Percentiles rank a stretch among this genome's conserved stretches.
These are phyloP conservation scores for Pythium monospermum DNA, from an alignment of 352 stramenopile species.

Conservation along the genomic window DNA sequence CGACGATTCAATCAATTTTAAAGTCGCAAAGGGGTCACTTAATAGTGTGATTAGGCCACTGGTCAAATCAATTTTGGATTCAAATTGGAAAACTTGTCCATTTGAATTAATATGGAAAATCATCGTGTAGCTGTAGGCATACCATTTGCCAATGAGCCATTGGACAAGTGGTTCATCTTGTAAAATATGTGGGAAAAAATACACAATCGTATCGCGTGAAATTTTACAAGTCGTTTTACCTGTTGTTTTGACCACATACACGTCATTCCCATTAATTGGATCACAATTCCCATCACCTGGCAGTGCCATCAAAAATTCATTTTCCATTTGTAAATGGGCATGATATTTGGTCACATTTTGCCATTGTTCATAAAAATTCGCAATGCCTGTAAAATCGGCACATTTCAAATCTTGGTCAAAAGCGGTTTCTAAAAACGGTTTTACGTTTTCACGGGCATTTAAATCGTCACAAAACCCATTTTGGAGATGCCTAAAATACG, in stretches of 20 bases:
- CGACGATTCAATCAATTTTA: slow-evolving; percentile 31
- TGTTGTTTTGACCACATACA: slow-evolving; percentile 29
- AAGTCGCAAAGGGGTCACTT: slow-evolving; percentile 25
- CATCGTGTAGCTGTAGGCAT: slow-evolving; percentile 36
- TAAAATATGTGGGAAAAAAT: slow-evolving; percentile 43
- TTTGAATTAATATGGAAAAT: slow-evolving; percentile 30
- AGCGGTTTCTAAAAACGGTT: slow-evolving; percentile 22
- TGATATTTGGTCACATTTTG: slow-evolving; percentile 33
- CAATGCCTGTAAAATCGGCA: slow-evolving; percentile 27
- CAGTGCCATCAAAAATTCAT: slow-evolving; percentile 18
- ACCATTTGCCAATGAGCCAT: slow-evolving; percentile 38
- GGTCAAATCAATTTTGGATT: slow-evolving; percentile 36
- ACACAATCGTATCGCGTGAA: slow-evolving; percentile 31
- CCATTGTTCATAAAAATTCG: slow-evolving; percentile 42
- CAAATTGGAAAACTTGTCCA: slow-evolving; percentile 38
- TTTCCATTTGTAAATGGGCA: slow-evolving; percentile 19
- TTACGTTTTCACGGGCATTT: slow-evolving; percentile 3
- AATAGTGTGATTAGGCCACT: slow-evolving; percentile 31
- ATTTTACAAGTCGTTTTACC: slow-evolving; percentile 33
- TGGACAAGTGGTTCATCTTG: slow-evolving; percentile 38
- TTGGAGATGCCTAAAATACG: slow-evolving; percentile 30
- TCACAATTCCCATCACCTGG: slow-evolving; percentile 10
- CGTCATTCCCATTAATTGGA: slow-evolving; percentile 19
- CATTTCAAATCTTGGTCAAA: slow-evolving; percentile 28
- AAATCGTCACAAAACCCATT: too few relatives aligned